Evolutionary conservation across 257 asterid species (phyloP), one percentile per base, ranked within the genome.

Genomic region (Haberlea rhodopensis): DNA sequence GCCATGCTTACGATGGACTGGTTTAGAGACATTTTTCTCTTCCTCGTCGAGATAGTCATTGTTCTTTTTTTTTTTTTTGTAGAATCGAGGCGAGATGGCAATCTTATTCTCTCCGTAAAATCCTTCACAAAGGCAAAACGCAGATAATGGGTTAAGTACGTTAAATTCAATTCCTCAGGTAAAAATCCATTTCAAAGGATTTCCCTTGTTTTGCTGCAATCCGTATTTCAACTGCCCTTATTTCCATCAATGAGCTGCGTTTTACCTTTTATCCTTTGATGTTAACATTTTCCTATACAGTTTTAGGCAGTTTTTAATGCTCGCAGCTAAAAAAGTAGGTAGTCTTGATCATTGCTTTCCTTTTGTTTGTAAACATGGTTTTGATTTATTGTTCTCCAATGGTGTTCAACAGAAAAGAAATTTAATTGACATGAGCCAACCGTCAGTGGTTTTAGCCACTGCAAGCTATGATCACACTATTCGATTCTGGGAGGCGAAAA

Each of bases 391-490:
- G 11, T 13, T 57, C 37, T 57, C 5, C 62, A 20, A 46, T 48
- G 62, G 51, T 29, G 34, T 34, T 49, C n/a, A 29, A 53, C 60
- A 31, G 68, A 11, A 69, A 68, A 54, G 48, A 52, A 63, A 75
- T 55, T 57, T 53, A 67, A 53, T 32, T 53, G 60, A 49, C 60
- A 92, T 92, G 99, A 84, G 76, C 67, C 98, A 88, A 51, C 97
- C 99, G 62, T 87, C 99, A 20, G 99, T 89, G 73, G 87, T 92
- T 71, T 73, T 92, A 67, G 99, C 97, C 3, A 92, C 99, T 5
- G 95, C 97, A 46, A 92, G 99, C 86, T 92, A 92, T 74, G 99
- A 92, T 85, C 97, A 89, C 76, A 92, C 99, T 10, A 92, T 92
- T 75, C 86, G 90, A 15, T 92, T 92, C 62, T 92, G 99, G 99